Base-by-base conservation (phyloP, 345 rosid species). In the Fremontodendron californicum region DNA sequence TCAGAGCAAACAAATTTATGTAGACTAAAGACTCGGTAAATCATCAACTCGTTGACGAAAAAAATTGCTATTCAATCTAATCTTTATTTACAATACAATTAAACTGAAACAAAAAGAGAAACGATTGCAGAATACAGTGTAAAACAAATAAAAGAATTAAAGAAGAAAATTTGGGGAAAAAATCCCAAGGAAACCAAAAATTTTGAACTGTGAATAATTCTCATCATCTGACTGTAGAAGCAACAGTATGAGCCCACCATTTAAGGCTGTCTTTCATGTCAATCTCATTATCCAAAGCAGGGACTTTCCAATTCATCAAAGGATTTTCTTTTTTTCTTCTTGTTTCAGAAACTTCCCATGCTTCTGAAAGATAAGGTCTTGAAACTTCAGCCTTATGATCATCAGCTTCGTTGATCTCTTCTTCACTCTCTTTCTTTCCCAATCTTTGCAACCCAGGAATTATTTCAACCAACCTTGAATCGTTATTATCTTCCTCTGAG, bases 361-460 rank as follows among this genome's bases (percentile, higher is more conserved):
- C 89, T 83, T 92, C 97, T 2, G 94, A 92, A 16, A 94, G 83
- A 78, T 94, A 94, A 33, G 98, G 93, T 79, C 97, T 90, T 5
- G 82, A 51, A 70, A 88, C 79, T 60, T 31, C 66, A 7, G 75
- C 16, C 27, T 84, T 61, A 10, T n/a, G n/a, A n/a, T 76, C 21
- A 19, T 82, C 77, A 15, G 84, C 78, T 33, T 23, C 73, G 27
- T 68, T 6, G 2, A 11, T 27, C 19, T 77, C 82, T 60, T 84
- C 82, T 21, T 35, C 78, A 4, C 77, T 82, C 16, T 46, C 45
- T 27, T 74, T 82, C 75, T 75, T 87, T 16, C 89, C 88, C 43
- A 89, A 66, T 74, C 89, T 86, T 61, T 88, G 89, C 55, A 92
- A 65, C 9, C 94, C 97, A 0, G 96, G 98, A 81, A 92, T 78